A percentile compares a stretch with the other conserved stretches of the same genome.
Evolutionary conservation across 2,329 filamentous ascomycete species (phyloP).

Genomic region (Eurotiales sp.): DNA sequence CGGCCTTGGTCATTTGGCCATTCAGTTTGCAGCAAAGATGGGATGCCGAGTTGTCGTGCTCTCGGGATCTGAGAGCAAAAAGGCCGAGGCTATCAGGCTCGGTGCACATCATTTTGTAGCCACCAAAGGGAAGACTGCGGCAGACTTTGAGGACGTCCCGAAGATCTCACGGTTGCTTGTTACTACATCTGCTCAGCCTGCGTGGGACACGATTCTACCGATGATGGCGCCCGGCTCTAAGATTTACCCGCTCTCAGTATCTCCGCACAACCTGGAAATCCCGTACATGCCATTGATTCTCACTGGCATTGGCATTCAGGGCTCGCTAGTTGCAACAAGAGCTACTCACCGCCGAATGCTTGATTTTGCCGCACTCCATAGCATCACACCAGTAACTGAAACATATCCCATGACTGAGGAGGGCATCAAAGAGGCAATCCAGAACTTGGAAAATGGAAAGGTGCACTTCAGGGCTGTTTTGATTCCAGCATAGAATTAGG

Average conservation of each 20-base stretch:
- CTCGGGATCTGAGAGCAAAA: slow-evolving; percentile 49
- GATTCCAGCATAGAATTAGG: neutral
- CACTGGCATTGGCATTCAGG: slow-evolving; percentile 41
- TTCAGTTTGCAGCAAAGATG: slow-evolving; percentile 68
- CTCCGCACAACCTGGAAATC: slow-evolving; percentile 22
- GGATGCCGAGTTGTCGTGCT: slow-evolving; percentile 62
- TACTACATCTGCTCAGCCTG: slow-evolving; percentile 29
- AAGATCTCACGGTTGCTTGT: slow-evolving; percentile 30
- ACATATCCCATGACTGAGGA: slow-evolving; percentile 38
- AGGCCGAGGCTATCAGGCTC: slow-evolving; percentile 47
- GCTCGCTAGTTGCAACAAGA: slow-evolving; percentile 41
- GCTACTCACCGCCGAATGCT: slow-evolving; percentile 43
- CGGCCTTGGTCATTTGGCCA: slow-evolving; percentile 67
- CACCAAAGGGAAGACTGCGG: slow-evolving; percentile 47
- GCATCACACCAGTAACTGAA: slow-evolving; percentile 42
- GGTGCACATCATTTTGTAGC: slow-evolving; percentile 56
- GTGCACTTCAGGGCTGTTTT: slow-evolving; percentile 10
- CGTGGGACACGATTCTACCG: slow-evolving; percentile 29
- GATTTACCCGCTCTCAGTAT: slow-evolving; percentile 31
- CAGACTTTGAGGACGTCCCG: slow-evolving; percentile 27
- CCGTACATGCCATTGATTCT: slow-evolving; percentile 23
- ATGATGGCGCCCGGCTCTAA: slow-evolving; percentile 27
- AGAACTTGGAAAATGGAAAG: slow-evolving; percentile 7
- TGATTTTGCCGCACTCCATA: slow-evolving; percentile 38
- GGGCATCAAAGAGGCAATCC: slow-evolving; percentile 6